These are phyloP conservation scores for Lecanosticta acicola DNA, from an alignment of 2,329 filamentous ascomycete genomes.

Conservation along the genomic window DNA sequence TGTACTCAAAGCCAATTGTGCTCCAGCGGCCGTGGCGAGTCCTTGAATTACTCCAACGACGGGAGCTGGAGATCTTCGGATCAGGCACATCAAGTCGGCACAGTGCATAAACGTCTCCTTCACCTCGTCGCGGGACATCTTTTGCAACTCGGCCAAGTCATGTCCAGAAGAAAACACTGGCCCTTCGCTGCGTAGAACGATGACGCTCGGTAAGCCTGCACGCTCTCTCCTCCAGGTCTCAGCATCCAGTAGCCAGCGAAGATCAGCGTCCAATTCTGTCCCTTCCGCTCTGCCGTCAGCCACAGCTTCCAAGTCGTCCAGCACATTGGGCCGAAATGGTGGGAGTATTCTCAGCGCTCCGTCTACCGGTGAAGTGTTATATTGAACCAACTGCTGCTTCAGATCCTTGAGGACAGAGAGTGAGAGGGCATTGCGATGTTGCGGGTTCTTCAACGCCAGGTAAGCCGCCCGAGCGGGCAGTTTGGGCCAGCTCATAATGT, in stretches of 20 bases:
- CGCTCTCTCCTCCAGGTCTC: slow-evolving; percentile 9
- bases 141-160: slow-evolving; percentile 15
- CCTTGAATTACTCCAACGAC: slow-evolving; percentile 15
- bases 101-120: slow-evolving; percentile 16
- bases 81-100: slow-evolving; percentile 16
- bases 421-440: slow-evolving; percentile 16
- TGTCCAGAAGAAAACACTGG: slow-evolving; percentile 19
- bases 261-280: neutral
- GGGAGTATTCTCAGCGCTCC: slow-evolving; percentile 13
- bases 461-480: slow-evolving; percentile 16
- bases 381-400: slow-evolving; percentile 11
- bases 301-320: slow-evolving; percentile 10
- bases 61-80: slow-evolving; percentile 12
- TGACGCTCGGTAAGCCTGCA: slow-evolving; percentile 12
- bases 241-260: slow-evolving; percentile 14
- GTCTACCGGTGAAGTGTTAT: slow-evolving; percentile 16
- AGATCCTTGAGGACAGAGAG: slow-evolving; percentile 13
- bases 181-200: slow-evolving; percentile 15
- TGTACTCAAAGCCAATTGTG: slow-evolving; percentile 14
- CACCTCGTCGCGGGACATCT: slow-evolving; percentile 10
- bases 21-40: slow-evolving; percentile 17
- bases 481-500: slow-evolving; percentile 9
- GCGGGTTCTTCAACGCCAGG: slow-evolving; percentile 11
- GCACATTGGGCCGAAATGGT: slow-evolving; percentile 9
- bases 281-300: neutral